These are phyloP conservation scores for Lagenidium sp. DNA, from an alignment of 352 stramenopile species.

Conservation along the genomic window DNA sequence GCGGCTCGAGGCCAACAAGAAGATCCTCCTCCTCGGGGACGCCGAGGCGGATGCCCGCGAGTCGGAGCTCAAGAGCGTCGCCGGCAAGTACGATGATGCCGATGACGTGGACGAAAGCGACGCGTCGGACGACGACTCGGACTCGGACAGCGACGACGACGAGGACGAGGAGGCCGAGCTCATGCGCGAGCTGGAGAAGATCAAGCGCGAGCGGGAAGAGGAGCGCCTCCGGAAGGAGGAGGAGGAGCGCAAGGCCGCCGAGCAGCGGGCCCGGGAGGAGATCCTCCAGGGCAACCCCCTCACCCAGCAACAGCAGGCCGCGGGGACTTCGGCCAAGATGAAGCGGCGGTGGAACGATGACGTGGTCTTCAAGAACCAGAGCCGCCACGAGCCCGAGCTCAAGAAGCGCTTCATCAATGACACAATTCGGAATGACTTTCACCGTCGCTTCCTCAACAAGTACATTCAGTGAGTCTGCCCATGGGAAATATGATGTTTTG, in stretches of 20 bases:
- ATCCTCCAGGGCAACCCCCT: constrained; percentile 93
- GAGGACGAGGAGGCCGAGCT: constrained; percentile 97
- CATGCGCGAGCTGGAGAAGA: constrained; percentile 97
- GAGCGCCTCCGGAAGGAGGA: constrained; percentile 87
- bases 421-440: constrained; percentile 99
- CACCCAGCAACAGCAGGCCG: constrained; percentile 33
- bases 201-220: constrained; percentile 94
- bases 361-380: constrained; percentile 99
- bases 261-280: constrained; percentile 86
- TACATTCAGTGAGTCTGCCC: constrained; percentile 71
- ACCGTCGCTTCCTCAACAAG: constrained; percentile 98
- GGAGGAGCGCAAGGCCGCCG: constrained; percentile 63
- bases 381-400: constrained; percentile 90
- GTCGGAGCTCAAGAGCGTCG: constrained; percentile 82
- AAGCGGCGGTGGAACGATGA: constrained; percentile 99
- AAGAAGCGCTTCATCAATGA: constrained; percentile 99
- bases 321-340: constrained; percentile 49
- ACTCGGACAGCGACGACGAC: constrained; percentile 63
- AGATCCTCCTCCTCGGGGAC: constrained; percentile 69
- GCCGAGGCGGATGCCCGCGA: constrained; percentile 65
- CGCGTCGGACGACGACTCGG: constrained; percentile 54
- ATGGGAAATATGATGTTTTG: background rate
- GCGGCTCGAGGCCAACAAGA: constrained; percentile 75
- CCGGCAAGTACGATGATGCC: constrained; percentile 84
- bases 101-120: constrained; percentile 73